Conservation (phyloP, 257 asterid species). For the Ligustrum vulgare region DNA sequence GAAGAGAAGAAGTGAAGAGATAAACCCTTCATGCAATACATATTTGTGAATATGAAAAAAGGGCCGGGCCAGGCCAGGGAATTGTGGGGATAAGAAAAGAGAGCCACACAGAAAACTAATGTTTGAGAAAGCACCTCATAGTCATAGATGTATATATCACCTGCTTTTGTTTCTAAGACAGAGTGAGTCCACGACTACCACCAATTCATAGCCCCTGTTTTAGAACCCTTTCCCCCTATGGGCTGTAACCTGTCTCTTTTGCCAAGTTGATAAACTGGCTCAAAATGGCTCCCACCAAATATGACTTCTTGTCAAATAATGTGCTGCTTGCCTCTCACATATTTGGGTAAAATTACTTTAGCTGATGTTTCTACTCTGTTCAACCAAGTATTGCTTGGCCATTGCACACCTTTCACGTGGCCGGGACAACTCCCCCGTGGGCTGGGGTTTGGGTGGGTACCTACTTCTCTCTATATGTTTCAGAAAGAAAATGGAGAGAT, state of each 20-base stretch:
- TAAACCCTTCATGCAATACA: conserved; percentile 27
- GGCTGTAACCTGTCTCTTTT: conserved; percentile 33
- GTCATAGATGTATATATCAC: conserved; percentile 37
- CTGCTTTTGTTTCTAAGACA: conserved; percentile 50
- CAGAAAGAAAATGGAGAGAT: no score
- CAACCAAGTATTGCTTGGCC: conserved; percentile 12
- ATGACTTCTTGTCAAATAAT: neutral
- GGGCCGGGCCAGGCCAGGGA: conserved; percentile 4
- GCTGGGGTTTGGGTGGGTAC: neutral
- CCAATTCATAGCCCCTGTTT: conserved; percentile 40
- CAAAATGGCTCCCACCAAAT: conserved; percentile 28
- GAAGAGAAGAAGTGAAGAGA: conserved; percentile 38
- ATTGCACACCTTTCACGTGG: conserved; percentile 12
- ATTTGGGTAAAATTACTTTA: neutral
- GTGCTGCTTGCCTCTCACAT: conserved; percentile 32
- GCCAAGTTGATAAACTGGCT: conserved; percentile 27
- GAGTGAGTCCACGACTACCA: conserved; percentile 79
- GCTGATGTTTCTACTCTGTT: conserved; percentile 18
- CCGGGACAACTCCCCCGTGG: neutral
- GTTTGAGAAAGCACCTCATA: conserved; percentile 43
- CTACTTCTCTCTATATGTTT: neutral
- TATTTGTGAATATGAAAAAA: conserved; percentile 16
- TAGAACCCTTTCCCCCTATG: conserved; percentile 23
- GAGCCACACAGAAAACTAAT: conserved; percentile 79
- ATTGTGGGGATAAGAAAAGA: conserved; percentile 79